Percentiles rank a stretch among this genome's conserved stretches.
These are phyloP conservation scores for Aspergillus panamensis DNA, from an alignment of 495 filamentous ascomycete species.

Conservation along the genomic window DNA sequence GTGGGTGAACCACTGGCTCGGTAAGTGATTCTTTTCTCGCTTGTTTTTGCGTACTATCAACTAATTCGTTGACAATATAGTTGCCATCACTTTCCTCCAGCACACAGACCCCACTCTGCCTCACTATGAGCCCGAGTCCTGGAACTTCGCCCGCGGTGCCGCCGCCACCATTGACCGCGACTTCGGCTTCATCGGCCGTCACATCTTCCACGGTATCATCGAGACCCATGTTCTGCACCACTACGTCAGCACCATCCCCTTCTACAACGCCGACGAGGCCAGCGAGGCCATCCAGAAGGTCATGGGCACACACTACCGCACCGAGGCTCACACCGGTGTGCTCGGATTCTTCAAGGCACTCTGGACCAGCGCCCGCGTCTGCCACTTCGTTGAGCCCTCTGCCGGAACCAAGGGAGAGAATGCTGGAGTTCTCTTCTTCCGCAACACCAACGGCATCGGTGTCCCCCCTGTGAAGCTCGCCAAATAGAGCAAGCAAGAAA, in stretches of 20 bases:
- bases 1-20: conserved; percentile 96
- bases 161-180: conserved; percentile 60
- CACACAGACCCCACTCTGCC: conserved; percentile 59
- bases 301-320: conserved; percentile 56
- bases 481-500: conserved; percentile 26
- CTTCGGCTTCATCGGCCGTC: conserved; percentile 56
- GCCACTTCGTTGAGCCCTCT: conserved; percentile 60
- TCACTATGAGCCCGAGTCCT: conserved; percentile 53
- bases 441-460: conserved; percentile 70
- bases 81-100: conserved; percentile 60
- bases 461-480: conserved; percentile 54
- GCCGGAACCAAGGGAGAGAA: conserved; percentile 58
- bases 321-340: conserved; percentile 48
- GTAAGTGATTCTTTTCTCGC: conserved; percentile 31
- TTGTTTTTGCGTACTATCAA: neutral
- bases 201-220: conserved; percentile 59
- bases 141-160: conserved; percentile 57
- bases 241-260: conserved; percentile 59
- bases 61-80: conserved; percentile 23
- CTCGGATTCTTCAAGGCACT: conserved; percentile 54
- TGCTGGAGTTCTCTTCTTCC: conserved; percentile 54
- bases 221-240: conserved; percentile 61
- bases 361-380: conserved; percentile 49
- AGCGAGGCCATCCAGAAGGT: conserved; percentile 57
- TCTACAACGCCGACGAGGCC: conserved; percentile 60